phyloP scores from a whole-genome alignment of 345 rosid species.

The Stellera chamaejasme region DNA sequence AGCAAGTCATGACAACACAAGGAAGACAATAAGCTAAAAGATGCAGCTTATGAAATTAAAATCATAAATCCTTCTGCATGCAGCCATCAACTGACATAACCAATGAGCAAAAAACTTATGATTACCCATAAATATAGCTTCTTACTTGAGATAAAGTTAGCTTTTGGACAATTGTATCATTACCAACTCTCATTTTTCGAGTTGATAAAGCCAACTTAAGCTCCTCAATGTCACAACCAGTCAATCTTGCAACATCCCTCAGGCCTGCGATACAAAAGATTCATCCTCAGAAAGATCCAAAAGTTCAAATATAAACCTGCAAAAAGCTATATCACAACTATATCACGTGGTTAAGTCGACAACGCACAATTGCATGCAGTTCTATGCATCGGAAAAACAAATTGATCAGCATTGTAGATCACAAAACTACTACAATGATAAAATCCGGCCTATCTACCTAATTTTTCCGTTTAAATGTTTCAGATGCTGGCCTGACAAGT shows the following conservation, averaged over 20 bases:
- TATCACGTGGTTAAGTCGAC: too few relatives aligned
- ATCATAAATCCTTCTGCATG: too few relatives aligned
- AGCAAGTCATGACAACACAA: neutral
- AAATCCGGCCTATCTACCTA: too few relatives aligned
- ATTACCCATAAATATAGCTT: neutral
- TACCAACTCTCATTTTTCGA: slow-evolving; percentile 93
- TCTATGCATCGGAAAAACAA: too few relatives aligned
- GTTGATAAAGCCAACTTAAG: slow-evolving; percentile 77
- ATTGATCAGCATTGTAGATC: too few relatives aligned
- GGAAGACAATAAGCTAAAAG: neutral
- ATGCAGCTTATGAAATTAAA: too few relatives aligned
- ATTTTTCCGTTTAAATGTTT: too few relatives aligned
- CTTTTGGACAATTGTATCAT: slow-evolving; percentile 81
- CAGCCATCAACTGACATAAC: too few relatives aligned
- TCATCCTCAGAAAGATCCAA: slow-evolving; percentile 3
- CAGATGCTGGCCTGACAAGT: too few relatives aligned
- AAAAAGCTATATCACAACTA: neutral
- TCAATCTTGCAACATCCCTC: slow-evolving; percentile 61
- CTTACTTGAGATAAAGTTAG: slow-evolving; percentile 80
- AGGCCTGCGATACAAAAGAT: slow-evolving; percentile 44
- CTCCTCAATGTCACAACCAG: slow-evolving; percentile 60
- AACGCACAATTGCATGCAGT: too few relatives aligned
- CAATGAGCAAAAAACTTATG: neutral
- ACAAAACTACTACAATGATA: too few relatives aligned
- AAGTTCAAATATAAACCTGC: neutral